Conservation (phyloP, 2,329 filamentous ascomycete genomes). For the Aspergillus udagawae region DNA sequence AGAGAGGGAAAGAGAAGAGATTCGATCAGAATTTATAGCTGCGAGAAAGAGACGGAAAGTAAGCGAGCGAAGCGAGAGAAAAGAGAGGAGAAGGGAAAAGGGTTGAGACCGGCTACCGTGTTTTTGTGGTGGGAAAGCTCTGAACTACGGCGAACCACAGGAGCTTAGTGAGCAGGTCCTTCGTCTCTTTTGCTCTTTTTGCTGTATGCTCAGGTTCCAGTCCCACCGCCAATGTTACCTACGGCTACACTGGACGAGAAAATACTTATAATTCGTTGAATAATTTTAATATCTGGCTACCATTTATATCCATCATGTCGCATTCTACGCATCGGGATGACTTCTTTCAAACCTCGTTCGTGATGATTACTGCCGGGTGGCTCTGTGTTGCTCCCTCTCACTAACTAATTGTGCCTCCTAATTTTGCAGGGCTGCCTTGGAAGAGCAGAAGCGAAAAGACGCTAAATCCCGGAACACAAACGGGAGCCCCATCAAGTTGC, state of each 20-base stretch:
- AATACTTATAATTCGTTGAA: neutral
- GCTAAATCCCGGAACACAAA: constrained; percentile 75
- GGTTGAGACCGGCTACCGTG: constrained; percentile 6
- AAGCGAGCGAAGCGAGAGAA: constrained; percentile 23
- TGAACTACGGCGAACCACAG: constrained; percentile 29
- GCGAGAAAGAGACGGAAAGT: constrained; percentile 12
- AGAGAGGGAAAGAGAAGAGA: constrained; percentile 16
- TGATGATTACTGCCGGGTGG: constrained; percentile 8
- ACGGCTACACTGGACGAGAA: neutral
- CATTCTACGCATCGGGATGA: constrained; percentile 69
- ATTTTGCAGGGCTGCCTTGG: constrained; percentile 43
- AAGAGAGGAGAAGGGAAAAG: constrained; percentile 22
- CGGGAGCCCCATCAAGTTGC: constrained; percentile 74
- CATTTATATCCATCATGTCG: constrained; percentile 47
- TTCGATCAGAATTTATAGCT: constrained; percentile 7
- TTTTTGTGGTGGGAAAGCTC: constrained; percentile 28
- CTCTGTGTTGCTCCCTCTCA: constrained; percentile 2
- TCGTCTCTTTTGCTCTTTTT: constrained; percentile 9
- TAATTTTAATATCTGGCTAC: neutral
- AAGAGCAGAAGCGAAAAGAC: constrained; percentile 58
- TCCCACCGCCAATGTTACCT: neutral
- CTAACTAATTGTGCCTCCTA: constrained; percentile 13
- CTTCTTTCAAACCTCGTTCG: constrained; percentile 91
- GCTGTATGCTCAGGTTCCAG: neutral
- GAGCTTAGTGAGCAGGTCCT: constrained; percentile 30